phyloP scores from a whole-genome alignment of 1,284 basidiomycete species.

The Athelia psychrophila region DNA sequence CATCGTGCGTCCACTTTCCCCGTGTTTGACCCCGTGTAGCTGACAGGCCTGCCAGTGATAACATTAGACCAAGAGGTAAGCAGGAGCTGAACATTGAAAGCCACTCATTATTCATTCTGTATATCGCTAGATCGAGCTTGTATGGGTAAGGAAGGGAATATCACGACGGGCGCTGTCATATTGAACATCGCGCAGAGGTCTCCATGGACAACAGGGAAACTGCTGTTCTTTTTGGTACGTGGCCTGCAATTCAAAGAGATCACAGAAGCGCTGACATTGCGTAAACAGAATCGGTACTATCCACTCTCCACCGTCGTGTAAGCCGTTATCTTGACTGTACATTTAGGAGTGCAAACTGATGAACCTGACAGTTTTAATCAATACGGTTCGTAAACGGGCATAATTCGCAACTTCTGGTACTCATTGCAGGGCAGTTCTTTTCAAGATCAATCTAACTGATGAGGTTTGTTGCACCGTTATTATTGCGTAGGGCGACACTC shows the following conservation, averaged over 20 bases:
- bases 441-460: constrained; percentile 25
- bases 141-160: constrained; percentile 40
- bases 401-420: constrained; percentile 16
- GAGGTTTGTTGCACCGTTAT: constrained; percentile 21
- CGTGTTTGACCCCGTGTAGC: neutral
- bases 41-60: constrained; percentile 38
- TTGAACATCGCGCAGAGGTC: constrained; percentile 31
- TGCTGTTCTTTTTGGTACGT: constrained; percentile 48
- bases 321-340: constrained; percentile 17
- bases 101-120: neutral
- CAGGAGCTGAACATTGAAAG: constrained; percentile 1
- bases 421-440: constrained; percentile 25
- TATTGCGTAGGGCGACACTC: neutral
- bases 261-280: neutral
- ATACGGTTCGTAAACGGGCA: constrained; percentile 35
- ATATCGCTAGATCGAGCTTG: constrained; percentile 44
- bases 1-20: constrained; percentile 34
- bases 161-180: neutral
- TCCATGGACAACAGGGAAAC: constrained; percentile 49
- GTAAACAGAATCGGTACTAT: constrained; percentile 54
- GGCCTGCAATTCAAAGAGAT: neutral
- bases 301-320: constrained; percentile 47
- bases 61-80: constrained; percentile 53
- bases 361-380: constrained; percentile 40
- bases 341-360: constrained; percentile 1